Evolutionary conservation across 495 filamentous ascomycete species (phyloP).

Genomic region (Xylaria palmicola): DNA sequence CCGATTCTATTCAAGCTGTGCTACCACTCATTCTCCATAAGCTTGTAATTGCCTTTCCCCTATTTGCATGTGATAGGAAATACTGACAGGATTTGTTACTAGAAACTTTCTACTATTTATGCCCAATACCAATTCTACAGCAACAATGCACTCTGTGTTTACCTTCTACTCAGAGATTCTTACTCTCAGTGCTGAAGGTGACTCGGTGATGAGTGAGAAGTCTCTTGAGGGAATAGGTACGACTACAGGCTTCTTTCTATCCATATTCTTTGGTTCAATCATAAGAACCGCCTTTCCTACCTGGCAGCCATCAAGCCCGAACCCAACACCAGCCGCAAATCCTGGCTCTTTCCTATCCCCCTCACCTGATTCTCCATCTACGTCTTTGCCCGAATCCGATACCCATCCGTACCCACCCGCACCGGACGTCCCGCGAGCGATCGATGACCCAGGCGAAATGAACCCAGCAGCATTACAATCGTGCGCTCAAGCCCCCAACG

Average conservation of each 20-base stretch:
- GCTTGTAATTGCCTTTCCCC: not conserved
- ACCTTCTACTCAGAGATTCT: constrained; percentile 91
- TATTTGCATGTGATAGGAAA: not conserved
- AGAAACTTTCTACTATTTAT: constrained; percentile 97
- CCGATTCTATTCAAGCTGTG: not conserved
- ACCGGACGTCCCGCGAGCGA: constrained; percentile 8
- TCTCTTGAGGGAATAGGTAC: constrained; percentile 92
- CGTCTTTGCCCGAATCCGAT: constrained; percentile 8
- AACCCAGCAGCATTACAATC: constrained; percentile 14
- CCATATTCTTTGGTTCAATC: constrained; percentile 65
- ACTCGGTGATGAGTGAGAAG: constrained; percentile 88
- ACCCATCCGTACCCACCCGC: not conserved
- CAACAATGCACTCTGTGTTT: constrained; percentile 78
- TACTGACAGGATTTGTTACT: constrained; percentile 16
- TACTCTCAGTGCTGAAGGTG: constrained; percentile 89
- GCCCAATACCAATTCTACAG: constrained; percentile 60
- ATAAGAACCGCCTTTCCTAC: constrained; percentile 52
- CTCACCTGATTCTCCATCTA: constrained; percentile 12
- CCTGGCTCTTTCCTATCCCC: constrained; percentile 15
- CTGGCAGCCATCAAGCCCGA: constrained; percentile 18
- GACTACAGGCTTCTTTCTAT: constrained; percentile 69
- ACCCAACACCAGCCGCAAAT: constrained; percentile 1
- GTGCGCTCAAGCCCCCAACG: constrained; percentile 9
- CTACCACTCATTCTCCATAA: not conserved
- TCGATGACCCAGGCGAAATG: constrained; percentile 16